phyloP scores from a whole-genome alignment of 192 early-diverging fungal species.

The Linnemannia hyalina region DNA sequence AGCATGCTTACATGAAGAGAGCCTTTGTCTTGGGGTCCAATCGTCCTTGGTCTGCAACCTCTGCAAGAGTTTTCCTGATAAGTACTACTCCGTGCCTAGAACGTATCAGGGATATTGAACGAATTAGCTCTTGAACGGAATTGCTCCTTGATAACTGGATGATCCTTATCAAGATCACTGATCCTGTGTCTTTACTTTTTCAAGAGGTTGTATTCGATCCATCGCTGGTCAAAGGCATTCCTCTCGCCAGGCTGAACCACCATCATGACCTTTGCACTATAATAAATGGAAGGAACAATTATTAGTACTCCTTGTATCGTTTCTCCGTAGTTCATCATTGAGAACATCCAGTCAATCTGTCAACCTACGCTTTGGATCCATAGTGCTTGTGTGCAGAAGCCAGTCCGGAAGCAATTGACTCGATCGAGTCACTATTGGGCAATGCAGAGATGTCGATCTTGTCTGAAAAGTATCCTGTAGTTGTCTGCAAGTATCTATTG shows the following conservation, averaged over 20 bases:
- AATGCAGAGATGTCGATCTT: constrained; percentile 61
- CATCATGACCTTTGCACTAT: constrained; percentile 85
- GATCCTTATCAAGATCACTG: neutral
- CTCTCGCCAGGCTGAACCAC: constrained; percentile 93
- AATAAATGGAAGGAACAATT: neutral
- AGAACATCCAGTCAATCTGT: neutral
- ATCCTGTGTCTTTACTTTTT: constrained; percentile 53
- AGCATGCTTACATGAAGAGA: constrained; percentile 75
- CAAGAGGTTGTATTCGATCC: constrained; percentile 85
- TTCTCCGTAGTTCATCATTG: neutral
- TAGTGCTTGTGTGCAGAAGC: constrained; percentile 80
- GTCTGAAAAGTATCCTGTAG: constrained; percentile 59
- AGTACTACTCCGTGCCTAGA: constrained; percentile 71
- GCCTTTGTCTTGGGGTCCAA: constrained; percentile 69
- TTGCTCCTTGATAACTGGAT: neutral
- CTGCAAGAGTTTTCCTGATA: constrained; percentile 74
- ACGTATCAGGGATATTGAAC: constrained; percentile 4
- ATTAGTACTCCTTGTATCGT: neutral
- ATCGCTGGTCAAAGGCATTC: constrained; percentile 94
- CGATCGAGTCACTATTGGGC: constrained; percentile 77
- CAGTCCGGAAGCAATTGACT: constrained; percentile 79
- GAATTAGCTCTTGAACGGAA: neutral
- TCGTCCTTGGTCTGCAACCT: constrained; percentile 72
- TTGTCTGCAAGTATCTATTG: constrained; percentile 62
- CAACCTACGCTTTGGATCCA: constrained; percentile 61